Conservation (phyloP, 345 rosid genomes). For the Populus ilicifolia region DNA sequence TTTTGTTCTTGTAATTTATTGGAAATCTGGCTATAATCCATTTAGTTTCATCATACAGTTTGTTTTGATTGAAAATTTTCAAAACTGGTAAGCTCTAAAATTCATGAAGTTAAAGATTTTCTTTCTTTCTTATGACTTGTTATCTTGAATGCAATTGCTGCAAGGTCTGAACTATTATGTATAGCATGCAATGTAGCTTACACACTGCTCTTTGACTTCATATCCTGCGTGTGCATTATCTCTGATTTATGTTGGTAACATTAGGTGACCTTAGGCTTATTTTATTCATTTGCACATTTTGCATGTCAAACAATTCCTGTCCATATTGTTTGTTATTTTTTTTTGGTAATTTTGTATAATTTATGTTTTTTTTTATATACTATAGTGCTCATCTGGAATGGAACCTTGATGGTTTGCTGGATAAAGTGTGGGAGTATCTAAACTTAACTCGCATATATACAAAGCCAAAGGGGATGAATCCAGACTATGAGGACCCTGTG, state of each 20-base stretch:
- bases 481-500: constrained; percentile 96
- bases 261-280: not conserved
- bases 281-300: not conserved
- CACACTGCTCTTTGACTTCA: not conserved
- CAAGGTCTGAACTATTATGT: not conserved
- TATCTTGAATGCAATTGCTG: not conserved
- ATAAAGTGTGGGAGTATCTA: constrained; percentile 92
- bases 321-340: too few species aligned
- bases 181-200: not conserved
- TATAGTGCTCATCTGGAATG: constrained; percentile 93
- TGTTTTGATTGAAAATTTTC: not conserved
- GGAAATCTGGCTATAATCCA: too few species aligned
- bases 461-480: constrained; percentile 94
- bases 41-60: not conserved
- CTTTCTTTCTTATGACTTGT: not conserved
- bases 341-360: not conserved
- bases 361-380: not conserved
- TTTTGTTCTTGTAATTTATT: too few species aligned
- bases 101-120: too few species aligned
- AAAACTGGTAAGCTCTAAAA: not conserved
- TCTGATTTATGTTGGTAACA: not conserved
- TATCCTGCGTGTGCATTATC: not conserved
- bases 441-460: constrained; percentile 87
- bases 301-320: too few species aligned
- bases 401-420: constrained; percentile 92